Conservation (phyloP, 2,329 filamentous ascomycete species). For the Pyrenophora graminea region DNA sequence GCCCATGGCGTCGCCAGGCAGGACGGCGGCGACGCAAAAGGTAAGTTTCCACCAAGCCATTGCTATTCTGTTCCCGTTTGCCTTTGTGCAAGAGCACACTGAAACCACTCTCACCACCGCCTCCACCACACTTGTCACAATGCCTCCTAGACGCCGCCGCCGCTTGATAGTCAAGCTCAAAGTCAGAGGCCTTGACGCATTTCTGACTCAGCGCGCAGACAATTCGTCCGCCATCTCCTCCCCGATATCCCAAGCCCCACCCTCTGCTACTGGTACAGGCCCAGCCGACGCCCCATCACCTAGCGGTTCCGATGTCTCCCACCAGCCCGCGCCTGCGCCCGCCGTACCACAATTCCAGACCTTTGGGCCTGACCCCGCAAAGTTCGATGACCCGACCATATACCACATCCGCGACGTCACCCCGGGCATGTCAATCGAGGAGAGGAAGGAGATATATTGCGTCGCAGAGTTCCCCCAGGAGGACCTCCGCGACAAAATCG, state of each 20-base stretch:
- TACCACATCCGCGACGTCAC: slow-evolving; percentile 85
- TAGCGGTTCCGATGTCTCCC: slow-evolving; percentile 59
- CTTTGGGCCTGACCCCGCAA: slow-evolving; percentile 89
- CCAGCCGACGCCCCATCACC: slow-evolving; percentile 68
- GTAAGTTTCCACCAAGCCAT: slow-evolving; percentile 32
- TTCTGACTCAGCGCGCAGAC: slow-evolving; percentile 30
- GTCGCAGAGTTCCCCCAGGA: slow-evolving; percentile 81
- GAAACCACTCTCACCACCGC: not conserved
- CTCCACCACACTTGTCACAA: not conserved
- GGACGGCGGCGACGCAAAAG: slow-evolving; percentile 65
- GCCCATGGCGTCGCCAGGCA: slow-evolving; percentile 67
- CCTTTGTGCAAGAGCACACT: not conserved
- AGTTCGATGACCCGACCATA: slow-evolving; percentile 87
- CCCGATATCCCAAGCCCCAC: slow-evolving; percentile 50
- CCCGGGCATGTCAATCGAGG: slow-evolving; percentile 78
- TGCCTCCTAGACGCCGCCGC: not conserved
- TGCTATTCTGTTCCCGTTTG: not conserved
- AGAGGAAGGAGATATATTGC: slow-evolving; percentile 84
- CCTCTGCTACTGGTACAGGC: slow-evolving; percentile 56
- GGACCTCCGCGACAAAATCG: slow-evolving; percentile 82
- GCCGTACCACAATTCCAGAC: slow-evolving; percentile 75
- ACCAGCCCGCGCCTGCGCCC: slow-evolving; percentile 64
- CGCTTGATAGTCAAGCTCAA: slow-evolving; percentile 2
- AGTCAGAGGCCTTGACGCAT: not conserved
- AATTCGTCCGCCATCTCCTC: slow-evolving; percentile 48